Conservation (phyloP, 2,329 filamentous ascomycete species). For the Sphaerostilbella broomeana region DNA sequence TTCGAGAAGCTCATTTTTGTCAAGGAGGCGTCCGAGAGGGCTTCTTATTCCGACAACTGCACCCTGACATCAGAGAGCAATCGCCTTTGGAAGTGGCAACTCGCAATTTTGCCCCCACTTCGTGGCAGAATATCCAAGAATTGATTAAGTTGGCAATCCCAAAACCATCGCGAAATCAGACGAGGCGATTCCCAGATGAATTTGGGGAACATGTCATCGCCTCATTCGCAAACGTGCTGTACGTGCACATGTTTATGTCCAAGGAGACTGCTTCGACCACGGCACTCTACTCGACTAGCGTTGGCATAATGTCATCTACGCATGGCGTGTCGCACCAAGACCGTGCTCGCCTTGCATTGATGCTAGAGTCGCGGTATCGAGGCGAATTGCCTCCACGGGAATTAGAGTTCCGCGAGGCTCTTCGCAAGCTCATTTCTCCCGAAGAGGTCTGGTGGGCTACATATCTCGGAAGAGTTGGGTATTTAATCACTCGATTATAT, state of each 20-base stretch:
- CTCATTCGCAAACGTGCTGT: constrained; percentile 55
- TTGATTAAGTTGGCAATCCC: constrained; percentile 46
- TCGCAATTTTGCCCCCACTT: constrained; percentile 41
- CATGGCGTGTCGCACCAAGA: constrained; percentile 58
- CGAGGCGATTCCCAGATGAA: constrained; percentile 29
- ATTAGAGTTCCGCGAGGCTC: constrained; percentile 43
- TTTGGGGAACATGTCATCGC: constrained; percentile 42
- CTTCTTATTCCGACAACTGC: constrained; percentile 51
- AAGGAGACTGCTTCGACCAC: constrained; percentile 51
- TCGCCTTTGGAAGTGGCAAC: constrained; percentile 57
- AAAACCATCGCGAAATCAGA: constrained; percentile 18
- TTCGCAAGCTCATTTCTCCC: constrained; percentile 46
- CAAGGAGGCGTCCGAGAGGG: constrained; percentile 67
- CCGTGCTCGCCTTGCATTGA: constrained; percentile 53
- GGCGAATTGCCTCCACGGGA: constrained; percentile 56
- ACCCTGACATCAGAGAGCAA: constrained; percentile 39
- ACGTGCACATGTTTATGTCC: constrained; percentile 42
- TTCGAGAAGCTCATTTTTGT: constrained; percentile 59
- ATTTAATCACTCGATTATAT: constrained; percentile 52
- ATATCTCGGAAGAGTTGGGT: constrained; percentile 55
- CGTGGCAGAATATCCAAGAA: constrained; percentile 37
- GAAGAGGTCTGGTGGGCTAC: constrained; percentile 58
- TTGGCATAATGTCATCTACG: constrained; percentile 52
- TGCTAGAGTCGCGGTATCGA: constrained; percentile 58
- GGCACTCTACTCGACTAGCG: constrained; percentile 57